A percentile compares a stretch with the other conserved stretches of the same genome.
phyloP scores from a whole-genome alignment of 345 rosid genomes.

The Pugionium cornutum region DNA sequence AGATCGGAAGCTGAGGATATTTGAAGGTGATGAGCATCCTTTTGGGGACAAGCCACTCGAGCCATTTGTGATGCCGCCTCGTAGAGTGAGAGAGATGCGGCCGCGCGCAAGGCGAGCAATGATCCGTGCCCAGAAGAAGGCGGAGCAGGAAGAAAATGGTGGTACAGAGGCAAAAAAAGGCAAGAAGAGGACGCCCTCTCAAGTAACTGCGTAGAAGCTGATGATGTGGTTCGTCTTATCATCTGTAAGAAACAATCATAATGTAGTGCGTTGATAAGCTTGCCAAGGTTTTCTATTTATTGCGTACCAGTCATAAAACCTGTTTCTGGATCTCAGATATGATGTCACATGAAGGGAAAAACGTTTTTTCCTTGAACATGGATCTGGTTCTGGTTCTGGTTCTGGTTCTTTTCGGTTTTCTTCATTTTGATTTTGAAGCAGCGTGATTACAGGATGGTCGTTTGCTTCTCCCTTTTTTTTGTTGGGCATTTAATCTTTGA shows the following conservation, averaged over 20 bases:
- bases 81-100: constrained; percentile 81
- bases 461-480: neutral
- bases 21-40: constrained; percentile 81
- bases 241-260: constrained; percentile 30
- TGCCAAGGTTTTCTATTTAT: constrained; percentile 22
- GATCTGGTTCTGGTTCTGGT: constrained; percentile 3
- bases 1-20: constrained; percentile 89
- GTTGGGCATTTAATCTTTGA: neutral
- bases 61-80: constrained; percentile 76
- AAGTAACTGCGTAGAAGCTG: constrained; percentile 41
- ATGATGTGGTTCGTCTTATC: constrained; percentile 7
- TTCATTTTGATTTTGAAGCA: neutral
- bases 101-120: constrained; percentile 93
- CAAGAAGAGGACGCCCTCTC: constrained; percentile 50
- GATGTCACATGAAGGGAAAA: neutral
- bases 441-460: neutral
- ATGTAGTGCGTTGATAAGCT: constrained; percentile 28
- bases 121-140: constrained; percentile 87
- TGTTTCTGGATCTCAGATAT: constrained; percentile 10
- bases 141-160: constrained; percentile 59
- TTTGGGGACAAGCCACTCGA: constrained; percentile 76
- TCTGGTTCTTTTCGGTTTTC: neutral
- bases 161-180: constrained; percentile 50
- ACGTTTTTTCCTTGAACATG: constrained; percentile 5
- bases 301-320: neutral